A percentile compares a stretch with the other conserved stretches of the same genome.
phyloP scores from a whole-genome alignment of 352 stramenopile species.

The Pythium oligandrum region DNA sequence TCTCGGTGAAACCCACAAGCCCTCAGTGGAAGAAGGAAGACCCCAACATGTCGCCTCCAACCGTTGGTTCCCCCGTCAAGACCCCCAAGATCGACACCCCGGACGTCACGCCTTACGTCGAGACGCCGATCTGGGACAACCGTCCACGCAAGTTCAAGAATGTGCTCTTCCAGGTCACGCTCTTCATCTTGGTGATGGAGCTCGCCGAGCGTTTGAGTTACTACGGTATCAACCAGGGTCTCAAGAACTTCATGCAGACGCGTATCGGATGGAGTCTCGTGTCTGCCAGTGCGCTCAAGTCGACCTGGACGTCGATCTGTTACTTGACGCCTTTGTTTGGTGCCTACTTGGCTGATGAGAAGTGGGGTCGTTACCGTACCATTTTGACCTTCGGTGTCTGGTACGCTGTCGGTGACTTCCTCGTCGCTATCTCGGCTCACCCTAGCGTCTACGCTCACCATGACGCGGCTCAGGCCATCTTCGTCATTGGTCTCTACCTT shows the following conservation, averaged over 20 bases:
- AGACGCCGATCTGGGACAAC: slow-evolving; percentile 34
- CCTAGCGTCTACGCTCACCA: slow-evolving; percentile 40
- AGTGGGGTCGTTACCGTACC: slow-evolving; percentile 53
- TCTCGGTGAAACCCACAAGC: too few relatives aligned
- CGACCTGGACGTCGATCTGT: slow-evolving; percentile 55
- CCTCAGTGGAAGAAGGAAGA: too few relatives aligned
- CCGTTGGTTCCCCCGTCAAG: too few relatives aligned
- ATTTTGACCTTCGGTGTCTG: slow-evolving; percentile 56
- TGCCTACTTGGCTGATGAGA: slow-evolving; percentile 55
- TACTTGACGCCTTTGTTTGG: slow-evolving; percentile 56
- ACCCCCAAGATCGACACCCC: slow-evolving; percentile 10
- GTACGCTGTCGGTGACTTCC: slow-evolving; percentile 59
- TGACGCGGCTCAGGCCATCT: slow-evolving; percentile 40
- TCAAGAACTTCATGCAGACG: slow-evolving; percentile 63
- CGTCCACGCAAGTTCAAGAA: slow-evolving; percentile 46
- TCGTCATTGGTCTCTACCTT: slow-evolving; percentile 49
- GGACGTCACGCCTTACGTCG: slow-evolving; percentile 9
- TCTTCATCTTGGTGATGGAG: slow-evolving; percentile 59
- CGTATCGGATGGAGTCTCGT: slow-evolving; percentile 49
- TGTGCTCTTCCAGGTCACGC: slow-evolving; percentile 54
- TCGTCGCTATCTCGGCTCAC: slow-evolving; percentile 51
- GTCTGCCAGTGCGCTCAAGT: slow-evolving; percentile 55
- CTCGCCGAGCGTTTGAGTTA: slow-evolving; percentile 54
- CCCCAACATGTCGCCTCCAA: too few relatives aligned
- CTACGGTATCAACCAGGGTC: slow-evolving; percentile 53